Percentiles rank a stretch among this genome's conserved stretches.
phyloP scores from a whole-genome alignment of 2,329 filamentous ascomycete species.

The Aureobasidium uvarum region DNA sequence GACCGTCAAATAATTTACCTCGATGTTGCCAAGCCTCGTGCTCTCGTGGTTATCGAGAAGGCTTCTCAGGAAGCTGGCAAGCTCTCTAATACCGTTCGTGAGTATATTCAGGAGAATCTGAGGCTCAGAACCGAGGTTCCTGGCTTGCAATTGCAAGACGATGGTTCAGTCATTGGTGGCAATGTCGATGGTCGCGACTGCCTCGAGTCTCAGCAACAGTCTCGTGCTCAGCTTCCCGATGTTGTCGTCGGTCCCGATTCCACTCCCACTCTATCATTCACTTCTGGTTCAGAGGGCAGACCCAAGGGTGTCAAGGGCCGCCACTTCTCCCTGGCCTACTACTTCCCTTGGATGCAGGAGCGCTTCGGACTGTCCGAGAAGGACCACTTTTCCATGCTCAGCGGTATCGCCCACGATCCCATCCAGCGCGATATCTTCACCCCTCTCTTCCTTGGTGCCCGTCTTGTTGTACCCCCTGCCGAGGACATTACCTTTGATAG shows the following conservation, averaged over 20 bases:
- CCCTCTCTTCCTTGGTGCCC: constrained; percentile 79
- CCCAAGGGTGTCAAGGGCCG: constrained; percentile 86
- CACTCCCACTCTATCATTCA: constrained; percentile 65
- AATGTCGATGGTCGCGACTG: constrained; percentile 62
- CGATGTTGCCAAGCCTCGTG: constrained; percentile 71
- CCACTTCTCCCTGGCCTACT: constrained; percentile 81
- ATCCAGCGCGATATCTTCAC: constrained; percentile 79
- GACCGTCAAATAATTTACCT: constrained; percentile 79
- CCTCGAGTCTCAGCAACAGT: constrained; percentile 55
- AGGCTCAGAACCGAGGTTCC: constrained; percentile 72
- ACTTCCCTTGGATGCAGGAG: constrained; percentile 92
- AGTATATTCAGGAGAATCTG: constrained; percentile 71
- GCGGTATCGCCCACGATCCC: constrained; percentile 73
- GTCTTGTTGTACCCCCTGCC: constrained; percentile 72
- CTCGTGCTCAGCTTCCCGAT: constrained; percentile 60
- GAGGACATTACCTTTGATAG: constrained; percentile 86
- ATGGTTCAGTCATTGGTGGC: constrained; percentile 71
- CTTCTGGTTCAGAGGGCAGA: constrained; percentile 67
- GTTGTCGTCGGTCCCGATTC: constrained; percentile 85
- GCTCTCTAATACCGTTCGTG: constrained; percentile 58
- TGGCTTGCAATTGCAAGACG: constrained; percentile 66
- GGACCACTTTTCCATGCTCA: constrained; percentile 77
- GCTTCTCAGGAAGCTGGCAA: constrained; percentile 67
- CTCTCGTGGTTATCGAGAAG: constrained; percentile 69
- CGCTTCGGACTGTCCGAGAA: constrained; percentile 70